These are phyloP conservation scores for Aspergillus sp. DNA, from an alignment of 2,329 filamentous ascomycete genomes.

Conservation along the genomic window DNA sequence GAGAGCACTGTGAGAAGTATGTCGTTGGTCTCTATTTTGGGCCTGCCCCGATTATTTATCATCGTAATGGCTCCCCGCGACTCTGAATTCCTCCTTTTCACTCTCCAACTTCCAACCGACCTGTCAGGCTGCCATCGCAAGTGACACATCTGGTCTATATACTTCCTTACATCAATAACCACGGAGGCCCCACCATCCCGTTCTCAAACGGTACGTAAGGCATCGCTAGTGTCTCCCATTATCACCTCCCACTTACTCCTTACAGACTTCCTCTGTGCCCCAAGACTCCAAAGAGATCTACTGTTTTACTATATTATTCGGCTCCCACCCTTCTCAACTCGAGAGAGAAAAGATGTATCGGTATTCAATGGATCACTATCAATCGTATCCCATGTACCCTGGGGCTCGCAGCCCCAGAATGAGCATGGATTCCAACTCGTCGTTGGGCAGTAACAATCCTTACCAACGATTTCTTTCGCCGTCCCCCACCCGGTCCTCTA, in stretches of 20 bases:
- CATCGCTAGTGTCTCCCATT: slow-evolving; percentile 19
- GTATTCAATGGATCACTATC: slow-evolving; percentile 10
- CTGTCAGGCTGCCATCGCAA: background rate
- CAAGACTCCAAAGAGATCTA: background rate
- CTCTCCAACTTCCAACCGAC: background rate
- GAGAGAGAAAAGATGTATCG: background rate
- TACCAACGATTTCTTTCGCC: slow-evolving; percentile 30
- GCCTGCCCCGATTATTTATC: background rate
- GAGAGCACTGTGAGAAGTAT: background rate
- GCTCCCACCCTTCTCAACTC: background rate
- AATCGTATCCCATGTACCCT: slow-evolving; percentile 16
- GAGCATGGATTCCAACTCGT: slow-evolving; percentile 14
- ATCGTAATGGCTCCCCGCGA: background rate
- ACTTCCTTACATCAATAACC: slow-evolving; percentile 4
- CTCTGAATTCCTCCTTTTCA: background rate
- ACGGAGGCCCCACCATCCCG: slow-evolving; percentile 12
- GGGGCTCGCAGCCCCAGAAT: slow-evolving; percentile 15
- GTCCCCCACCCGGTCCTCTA: slow-evolving; percentile 20
- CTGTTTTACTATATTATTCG: background rate
- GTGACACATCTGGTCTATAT: background rate
- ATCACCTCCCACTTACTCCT: slow-evolving; percentile 19
- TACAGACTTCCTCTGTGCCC: slow-evolving; percentile 1
- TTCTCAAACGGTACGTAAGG: slow-evolving; percentile 14
- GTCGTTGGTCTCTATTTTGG: background rate
- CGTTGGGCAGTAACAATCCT: slow-evolving; percentile 24